Conservation (phyloP, 148 eudicot genomes). For the Rhododendron ovatum region DNA sequence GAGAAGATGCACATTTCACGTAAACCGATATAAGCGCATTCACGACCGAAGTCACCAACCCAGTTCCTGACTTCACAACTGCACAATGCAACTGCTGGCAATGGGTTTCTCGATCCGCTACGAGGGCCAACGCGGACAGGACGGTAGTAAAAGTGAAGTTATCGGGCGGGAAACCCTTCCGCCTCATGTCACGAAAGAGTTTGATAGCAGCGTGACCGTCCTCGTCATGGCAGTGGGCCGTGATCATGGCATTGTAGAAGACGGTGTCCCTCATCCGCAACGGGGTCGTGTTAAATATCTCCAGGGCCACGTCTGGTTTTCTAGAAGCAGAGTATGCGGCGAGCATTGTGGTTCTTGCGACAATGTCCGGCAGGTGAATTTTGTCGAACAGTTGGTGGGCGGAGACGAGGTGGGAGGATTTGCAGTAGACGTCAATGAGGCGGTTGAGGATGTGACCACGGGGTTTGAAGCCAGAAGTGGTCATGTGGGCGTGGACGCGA, state of each 20-base stretch:
- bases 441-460: slow-evolving; percentile 52
- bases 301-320: slow-evolving; percentile 22
- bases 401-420: slow-evolving; percentile 28
- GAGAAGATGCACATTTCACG: slow-evolving; percentile 49
- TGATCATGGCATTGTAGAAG: slow-evolving; percentile 65
- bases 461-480: slow-evolving; percentile 60
- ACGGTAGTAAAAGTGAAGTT: slow-evolving; percentile 37
- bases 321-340: slow-evolving; percentile 40
- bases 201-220: slow-evolving; percentile 44
- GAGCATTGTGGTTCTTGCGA: slow-evolving; percentile 52
- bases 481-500: slow-evolving; percentile 71
- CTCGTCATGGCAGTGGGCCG: slow-evolving; percentile 38
- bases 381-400: slow-evolving; percentile 57
- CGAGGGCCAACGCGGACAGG: slow-evolving; percentile 37
- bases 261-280: slow-evolving; percentile 43
- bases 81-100: slow-evolving; percentile 53
- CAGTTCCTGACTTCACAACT: slow-evolving; percentile 46
- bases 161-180: slow-evolving; percentile 32
- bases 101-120: slow-evolving; percentile 37
- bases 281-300: slow-evolving; percentile 47
- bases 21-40: slow-evolving; percentile 52
- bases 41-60: slow-evolving; percentile 38
- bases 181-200: slow-evolving; percentile 38
- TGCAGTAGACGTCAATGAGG: slow-evolving; percentile 43
- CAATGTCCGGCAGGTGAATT: slow-evolving; percentile 49